Evolutionary conservation across 192 early-diverging fungal genomes (phyloP).

Genomic region (Coemansia sp.): DNA sequence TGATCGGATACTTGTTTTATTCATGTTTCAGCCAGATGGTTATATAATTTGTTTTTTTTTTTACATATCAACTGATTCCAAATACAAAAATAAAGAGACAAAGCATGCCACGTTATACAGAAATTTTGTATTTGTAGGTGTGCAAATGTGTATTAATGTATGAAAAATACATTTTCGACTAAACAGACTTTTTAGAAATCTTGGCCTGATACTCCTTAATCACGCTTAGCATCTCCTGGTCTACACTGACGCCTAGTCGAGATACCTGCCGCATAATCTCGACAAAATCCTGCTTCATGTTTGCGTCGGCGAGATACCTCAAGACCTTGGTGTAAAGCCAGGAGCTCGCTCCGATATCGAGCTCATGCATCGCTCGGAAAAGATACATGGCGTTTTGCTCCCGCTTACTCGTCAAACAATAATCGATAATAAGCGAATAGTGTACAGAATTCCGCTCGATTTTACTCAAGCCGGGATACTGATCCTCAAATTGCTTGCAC

Average conservation of each 20-base stretch:
- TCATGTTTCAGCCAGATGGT: not conserved
- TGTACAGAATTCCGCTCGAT: not conserved
- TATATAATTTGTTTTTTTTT: too few species aligned
- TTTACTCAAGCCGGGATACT: not conserved
- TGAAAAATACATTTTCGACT: too few species aligned
- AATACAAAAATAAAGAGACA: too few species aligned
- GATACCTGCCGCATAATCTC: not conserved
- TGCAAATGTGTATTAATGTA: too few species aligned
- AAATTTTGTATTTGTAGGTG: too few species aligned
- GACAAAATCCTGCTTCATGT: not conserved
- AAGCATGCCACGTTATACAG: too few species aligned
- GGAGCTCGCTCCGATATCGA: not conserved
- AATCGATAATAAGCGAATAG: conserved; percentile 4
- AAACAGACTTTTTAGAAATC: too few species aligned
- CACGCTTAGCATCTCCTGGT: conserved; percentile 11
- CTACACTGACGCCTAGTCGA: not conserved
- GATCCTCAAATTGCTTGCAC: not conserved
- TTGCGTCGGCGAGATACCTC: not conserved
- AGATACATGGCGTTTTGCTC: not conserved
- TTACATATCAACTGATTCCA: too few species aligned
- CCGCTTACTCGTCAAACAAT: not conserved
- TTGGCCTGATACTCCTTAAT: conserved; percentile 18
- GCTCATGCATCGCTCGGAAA: not conserved
- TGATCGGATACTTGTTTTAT: not conserved
- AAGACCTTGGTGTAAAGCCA: not conserved